A percentile compares a stretch with the other conserved stretches of the same genome.
Conservation (phyloP, 108 stramenopile genomes). For the Nannochloropsis gaditana region DNA sequence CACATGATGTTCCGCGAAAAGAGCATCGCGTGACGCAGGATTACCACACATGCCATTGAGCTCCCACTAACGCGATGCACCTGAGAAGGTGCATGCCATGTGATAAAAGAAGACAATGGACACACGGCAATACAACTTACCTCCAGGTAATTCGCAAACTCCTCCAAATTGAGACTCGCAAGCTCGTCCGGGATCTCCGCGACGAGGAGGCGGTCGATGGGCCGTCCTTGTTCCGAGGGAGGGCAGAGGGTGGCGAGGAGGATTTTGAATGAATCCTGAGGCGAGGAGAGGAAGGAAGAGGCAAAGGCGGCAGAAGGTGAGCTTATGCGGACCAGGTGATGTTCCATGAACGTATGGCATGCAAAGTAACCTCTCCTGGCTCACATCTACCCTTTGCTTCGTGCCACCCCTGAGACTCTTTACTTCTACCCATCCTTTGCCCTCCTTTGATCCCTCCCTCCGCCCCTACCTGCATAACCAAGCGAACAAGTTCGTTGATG, state of each 20-base stretch:
- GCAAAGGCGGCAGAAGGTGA: not conserved
- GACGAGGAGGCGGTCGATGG: not conserved
- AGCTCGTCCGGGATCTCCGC: slow-evolving; percentile 10
- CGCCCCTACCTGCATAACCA: slow-evolving; percentile 8
- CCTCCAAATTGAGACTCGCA: slow-evolving; percentile 38
- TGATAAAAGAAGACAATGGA: not conserved
- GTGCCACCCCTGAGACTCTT: too few species aligned
- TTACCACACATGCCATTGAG: too few species aligned
- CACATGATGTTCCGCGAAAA: too few species aligned
- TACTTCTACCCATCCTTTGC: not conserved
- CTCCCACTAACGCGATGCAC: too few species aligned
- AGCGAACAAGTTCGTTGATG: not conserved
- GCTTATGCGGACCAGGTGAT: not conserved
- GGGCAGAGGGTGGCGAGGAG: not conserved
- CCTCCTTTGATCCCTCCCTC: not conserved
- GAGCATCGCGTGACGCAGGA: too few species aligned
- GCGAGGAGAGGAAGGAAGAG: not conserved
- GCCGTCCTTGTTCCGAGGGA: not conserved
- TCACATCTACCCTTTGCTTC: not conserved
- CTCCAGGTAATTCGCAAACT: slow-evolving; percentile 46
- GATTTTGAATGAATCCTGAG: not conserved
- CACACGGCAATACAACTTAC: not conserved
- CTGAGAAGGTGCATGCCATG: not conserved
- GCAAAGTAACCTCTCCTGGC: not conserved
- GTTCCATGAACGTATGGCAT: not conserved